Conservation (phyloP, 2,329 filamentous ascomycete genomes). For the Onygena corvina region DNA sequence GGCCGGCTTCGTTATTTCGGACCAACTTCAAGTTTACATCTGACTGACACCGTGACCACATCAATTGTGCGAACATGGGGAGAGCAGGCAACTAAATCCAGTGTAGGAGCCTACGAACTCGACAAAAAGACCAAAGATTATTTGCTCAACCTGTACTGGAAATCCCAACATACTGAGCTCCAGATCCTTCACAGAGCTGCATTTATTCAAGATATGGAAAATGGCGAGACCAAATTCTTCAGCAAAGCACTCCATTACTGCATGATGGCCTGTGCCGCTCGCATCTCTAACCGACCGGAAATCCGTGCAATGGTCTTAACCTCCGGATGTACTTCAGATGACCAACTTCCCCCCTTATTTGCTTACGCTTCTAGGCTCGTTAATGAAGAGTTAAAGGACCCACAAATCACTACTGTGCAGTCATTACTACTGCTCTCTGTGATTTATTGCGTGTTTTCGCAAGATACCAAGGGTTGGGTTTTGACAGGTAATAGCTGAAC, state of each 20-base stretch:
- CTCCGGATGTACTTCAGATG: slow-evolving; percentile 2
- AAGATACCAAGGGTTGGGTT: slow-evolving; percentile 16
- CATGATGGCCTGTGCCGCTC: slow-evolving; percentile 14
- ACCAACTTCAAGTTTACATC: slow-evolving; percentile 11
- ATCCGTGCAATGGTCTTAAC: slow-evolving; percentile 13
- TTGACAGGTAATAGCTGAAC: slow-evolving; percentile 10
- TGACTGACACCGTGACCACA: slow-evolving; percentile 5
- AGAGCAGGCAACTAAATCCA: background rate
- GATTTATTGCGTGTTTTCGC: slow-evolving; percentile 13
- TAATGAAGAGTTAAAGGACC: slow-evolving; percentile 14
- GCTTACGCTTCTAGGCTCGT: slow-evolving; percentile 10
- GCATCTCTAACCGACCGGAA: slow-evolving; percentile 12
- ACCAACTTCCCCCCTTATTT: slow-evolving; percentile 11
- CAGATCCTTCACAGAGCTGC: slow-evolving; percentile 9
- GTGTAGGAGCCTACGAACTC: slow-evolving; percentile 5
- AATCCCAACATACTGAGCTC: slow-evolving; percentile 11
- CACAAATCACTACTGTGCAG: slow-evolving; percentile 15
- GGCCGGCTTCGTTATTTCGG: slow-evolving; percentile 7
- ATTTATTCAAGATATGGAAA: slow-evolving; percentile 10
- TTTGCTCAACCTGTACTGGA: slow-evolving; percentile 12
- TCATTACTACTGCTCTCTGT: slow-evolving; percentile 15
- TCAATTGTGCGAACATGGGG: slow-evolving; percentile 8
- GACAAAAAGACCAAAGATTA: slow-evolving; percentile 10
- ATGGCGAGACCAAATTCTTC: slow-evolving; percentile 10
- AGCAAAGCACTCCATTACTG: slow-evolving; percentile 15